Conservation (phyloP, 768 basidiomycete species). For the Suillus placidus region DNA sequence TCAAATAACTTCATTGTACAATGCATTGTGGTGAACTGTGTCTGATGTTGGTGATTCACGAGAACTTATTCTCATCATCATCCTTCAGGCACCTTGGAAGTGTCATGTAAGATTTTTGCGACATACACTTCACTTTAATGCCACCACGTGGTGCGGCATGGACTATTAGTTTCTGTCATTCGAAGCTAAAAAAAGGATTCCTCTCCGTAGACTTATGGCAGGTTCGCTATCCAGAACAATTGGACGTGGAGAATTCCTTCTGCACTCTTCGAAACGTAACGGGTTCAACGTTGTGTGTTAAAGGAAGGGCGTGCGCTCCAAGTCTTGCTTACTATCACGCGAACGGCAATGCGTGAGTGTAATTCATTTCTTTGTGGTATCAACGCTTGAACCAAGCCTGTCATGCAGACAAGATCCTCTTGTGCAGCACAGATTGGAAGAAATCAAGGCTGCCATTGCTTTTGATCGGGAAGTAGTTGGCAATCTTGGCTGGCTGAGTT, state of each 20-base stretch:
- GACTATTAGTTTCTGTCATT: conserved; percentile 37
- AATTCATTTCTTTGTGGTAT: not conserved
- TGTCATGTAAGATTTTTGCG: conserved; percentile 31
- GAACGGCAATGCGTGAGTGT: conserved; percentile 41
- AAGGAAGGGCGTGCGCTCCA: conserved; percentile 37
- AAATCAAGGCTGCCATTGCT: conserved; percentile 61
- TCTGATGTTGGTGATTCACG: not conserved
- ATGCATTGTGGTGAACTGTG: conserved; percentile 43
- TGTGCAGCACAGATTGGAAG: conserved; percentile 62
- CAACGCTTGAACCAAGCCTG: not conserved
- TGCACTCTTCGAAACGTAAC: conserved; percentile 4
- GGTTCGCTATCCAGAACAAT: conserved; percentile 15
- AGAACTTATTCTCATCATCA: conserved; percentile 16
- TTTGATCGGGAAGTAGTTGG: conserved; percentile 45
- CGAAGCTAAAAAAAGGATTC: not conserved
- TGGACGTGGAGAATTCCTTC: conserved; percentile 24
- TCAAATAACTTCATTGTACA: conserved; percentile 46
- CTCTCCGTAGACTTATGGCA: conserved; percentile 19
- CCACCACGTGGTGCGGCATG: conserved; percentile 56
- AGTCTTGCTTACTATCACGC: conserved; percentile 46
- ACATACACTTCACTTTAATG: not conserved
- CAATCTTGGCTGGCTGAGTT: conserved; percentile 45
- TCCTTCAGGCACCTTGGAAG: conserved; percentile 37
- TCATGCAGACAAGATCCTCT: conserved; percentile 46
- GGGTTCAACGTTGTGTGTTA: not conserved